Evolutionary conservation across 2,329 filamentous ascomycete species (phyloP).

Genomic region (Teratosphaeria epicoccoides): DNA sequence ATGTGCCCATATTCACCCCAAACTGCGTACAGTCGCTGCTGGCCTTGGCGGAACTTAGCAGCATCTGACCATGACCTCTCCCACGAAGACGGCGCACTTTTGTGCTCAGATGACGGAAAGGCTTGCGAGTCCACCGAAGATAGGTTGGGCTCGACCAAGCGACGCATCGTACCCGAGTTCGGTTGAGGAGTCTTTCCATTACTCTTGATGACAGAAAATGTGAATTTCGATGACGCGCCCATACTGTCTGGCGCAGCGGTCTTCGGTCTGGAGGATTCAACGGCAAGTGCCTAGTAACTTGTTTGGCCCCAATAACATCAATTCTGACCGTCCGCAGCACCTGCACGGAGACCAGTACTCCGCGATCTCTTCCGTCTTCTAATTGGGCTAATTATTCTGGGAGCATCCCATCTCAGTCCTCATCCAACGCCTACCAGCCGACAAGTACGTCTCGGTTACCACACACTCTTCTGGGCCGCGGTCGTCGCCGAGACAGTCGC

Average conservation of each 20-base stretch:
- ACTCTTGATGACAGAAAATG: neutral
- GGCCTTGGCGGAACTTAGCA: too few relatives aligned
- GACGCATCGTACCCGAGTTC: neutral
- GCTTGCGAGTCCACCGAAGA: neutral
- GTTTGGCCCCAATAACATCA: neutral
- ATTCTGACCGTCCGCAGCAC: neutral
- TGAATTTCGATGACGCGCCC: neutral
- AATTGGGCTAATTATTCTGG: conserved; percentile 36
- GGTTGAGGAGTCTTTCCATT: neutral
- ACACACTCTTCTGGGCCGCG: conserved; percentile 33
- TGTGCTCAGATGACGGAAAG: too few relatives aligned
- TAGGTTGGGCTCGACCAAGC: neutral
- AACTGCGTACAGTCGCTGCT: too few relatives aligned
- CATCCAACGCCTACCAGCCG: conserved; percentile 23
- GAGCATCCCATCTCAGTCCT: conserved; percentile 30
- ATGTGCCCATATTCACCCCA: too few relatives aligned
- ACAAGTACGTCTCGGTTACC: conserved; percentile 25
- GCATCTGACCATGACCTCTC: too few relatives aligned
- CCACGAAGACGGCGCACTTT: too few relatives aligned
- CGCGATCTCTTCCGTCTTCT: conserved; percentile 30
- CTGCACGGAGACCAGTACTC: conserved; percentile 8
- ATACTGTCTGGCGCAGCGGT: neutral
- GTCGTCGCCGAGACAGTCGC: conserved; percentile 31
- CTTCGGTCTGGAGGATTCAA: neutral
- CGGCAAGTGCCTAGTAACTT: neutral